Base-by-base conservation (phyloP, 73 alveolate species). In the Paramecium sonneborni region DNA sequence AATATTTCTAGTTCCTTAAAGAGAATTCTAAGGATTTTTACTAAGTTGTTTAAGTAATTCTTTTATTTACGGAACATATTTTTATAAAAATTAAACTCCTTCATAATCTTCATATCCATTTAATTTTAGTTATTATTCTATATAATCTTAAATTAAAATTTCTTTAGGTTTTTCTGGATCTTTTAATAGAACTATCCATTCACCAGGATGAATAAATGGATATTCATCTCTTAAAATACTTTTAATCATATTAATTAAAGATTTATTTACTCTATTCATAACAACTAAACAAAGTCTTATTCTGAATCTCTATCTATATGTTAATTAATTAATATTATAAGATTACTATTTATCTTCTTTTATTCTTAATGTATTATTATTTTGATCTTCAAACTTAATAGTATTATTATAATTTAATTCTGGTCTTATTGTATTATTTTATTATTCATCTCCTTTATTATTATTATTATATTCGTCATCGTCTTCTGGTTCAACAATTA, bases 1-100 rank as follows among this genome's bases (percentile, higher is more conserved):
- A 70, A 88, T 88, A 88, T 88, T 88, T 35, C 84, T 68, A 5
- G 85, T 44, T 23, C 94, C 94, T 23, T 88, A 69, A 1, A 88
- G 69, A 11, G 58, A 41, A 28, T 57, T 56, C 37, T 86, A 86
- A 5, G 93, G 74, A 35, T 86, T 76, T 12, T 86, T 58, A 68
- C 28, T 86, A 8, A 39, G 26, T 23, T 57, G 12, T 24, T 70
- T 62, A 1, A 88, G 44, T 11, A 88, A 72, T 41, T 88, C 94
- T 43, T 67, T 56, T 7, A 82, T 41, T 43, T 69, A 57, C 10
- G 94, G 56, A 12, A 44, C 48, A 69, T 62, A 88, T 41, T 58
- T 88, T 30, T 43, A 10, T 39, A 39, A 11, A 21, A 58, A 69
- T 44, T 67, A 44, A 32, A 24, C 76, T 11, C 84, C 68, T 52